Evolutionary conservation across 2,329 filamentous ascomycete species (phyloP).

Genomic region (Fusarium xyrophilum): DNA sequence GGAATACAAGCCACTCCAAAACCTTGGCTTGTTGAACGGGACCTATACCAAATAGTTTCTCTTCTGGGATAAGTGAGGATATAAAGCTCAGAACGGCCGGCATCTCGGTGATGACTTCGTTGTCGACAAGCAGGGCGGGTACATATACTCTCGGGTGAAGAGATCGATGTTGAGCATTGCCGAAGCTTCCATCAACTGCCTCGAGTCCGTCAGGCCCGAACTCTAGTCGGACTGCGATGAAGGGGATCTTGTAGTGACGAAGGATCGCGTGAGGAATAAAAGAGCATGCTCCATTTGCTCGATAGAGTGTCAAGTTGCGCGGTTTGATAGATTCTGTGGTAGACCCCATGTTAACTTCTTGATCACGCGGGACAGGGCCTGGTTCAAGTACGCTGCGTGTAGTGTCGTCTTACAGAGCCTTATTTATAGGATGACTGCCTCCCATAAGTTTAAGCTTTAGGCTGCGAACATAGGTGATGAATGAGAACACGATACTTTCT

Average conservation of each 20-base stretch:
- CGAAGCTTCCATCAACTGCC: conserved; percentile 45
- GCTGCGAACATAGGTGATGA: too few relatives aligned
- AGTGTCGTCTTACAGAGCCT: accelerated
- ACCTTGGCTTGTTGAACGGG: conserved; percentile 37
- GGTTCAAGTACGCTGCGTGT: accelerated
- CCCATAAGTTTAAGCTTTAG: too few relatives aligned
- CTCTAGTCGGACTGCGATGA: conserved; percentile 32
- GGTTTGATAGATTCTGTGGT: background rate
- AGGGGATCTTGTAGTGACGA: conserved; percentile 41
- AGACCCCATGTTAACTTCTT: background rate
- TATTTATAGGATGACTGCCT: background rate
- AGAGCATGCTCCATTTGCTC: conserved; percentile 42
- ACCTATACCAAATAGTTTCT: conserved; percentile 33
- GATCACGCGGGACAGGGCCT: accelerated
- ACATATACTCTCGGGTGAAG: conserved; percentile 45
- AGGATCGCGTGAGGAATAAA: conserved; percentile 43
- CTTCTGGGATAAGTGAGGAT: conserved; percentile 31
- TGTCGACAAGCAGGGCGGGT: conserved; percentile 42
- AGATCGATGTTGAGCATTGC: conserved; percentile 39
- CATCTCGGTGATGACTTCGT: conserved; percentile 44
- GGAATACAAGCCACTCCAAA: conserved; percentile 45
- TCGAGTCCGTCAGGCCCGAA: conserved; percentile 24
- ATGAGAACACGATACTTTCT: too few relatives aligned
- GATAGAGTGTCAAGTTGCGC: conserved; percentile 42
- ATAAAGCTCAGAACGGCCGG: conserved; percentile 46